Evolutionary conservation across 2,329 filamentous ascomycete species (phyloP), one percentile per base, ranked within the genome.

Genomic region (Penicillium sp.): DNA sequence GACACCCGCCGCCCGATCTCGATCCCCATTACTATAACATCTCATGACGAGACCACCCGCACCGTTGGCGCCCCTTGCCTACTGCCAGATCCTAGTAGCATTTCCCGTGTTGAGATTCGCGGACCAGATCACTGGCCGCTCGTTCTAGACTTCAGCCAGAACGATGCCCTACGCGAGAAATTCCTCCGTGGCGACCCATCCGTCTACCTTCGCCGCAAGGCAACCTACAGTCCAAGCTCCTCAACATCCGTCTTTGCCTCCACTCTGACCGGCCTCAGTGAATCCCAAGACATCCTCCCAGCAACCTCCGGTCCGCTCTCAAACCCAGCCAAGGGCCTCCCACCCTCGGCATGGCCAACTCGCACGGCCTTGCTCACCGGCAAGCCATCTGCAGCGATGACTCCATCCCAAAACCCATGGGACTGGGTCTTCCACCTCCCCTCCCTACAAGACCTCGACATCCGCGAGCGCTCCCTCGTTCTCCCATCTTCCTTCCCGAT

Each of bases 1-100:
- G 87, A 94, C 56, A 96, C 90, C 0, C 86, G 88, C 38, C 86
- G 91, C 41, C 89, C 92, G 0, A 84, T 96, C 46, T 84, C 86
- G 8, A 82, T 92, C 2, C 85, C 89, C 0, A 80, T 96, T 43
- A 80, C 81, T 5, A 81, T 96, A 53, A 81, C 78, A 10, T 79
- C 90, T 58, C 83, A 75, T 50, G 61, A 73, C 60, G 73, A 76
- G 38, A 56, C 67, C 50, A 58, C 62, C 46, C 50, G 66, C 55
- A 67, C 63, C 16, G 63, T 81, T 45, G 74, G 73, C 7, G 80
- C 84, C 1, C 85, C 85, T 0, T 85, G 82, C 60, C 76, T 87
- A 1, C 75, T 88, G 0, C 81, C 75, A 2, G 74, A 79, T 41
- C 62, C 76, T 6, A 69, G 67, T 14, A 66, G 70, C 1, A 69